Conservation (phyloP, 805 yeast genomes). For the Lipomyces starkeyi region DNA sequence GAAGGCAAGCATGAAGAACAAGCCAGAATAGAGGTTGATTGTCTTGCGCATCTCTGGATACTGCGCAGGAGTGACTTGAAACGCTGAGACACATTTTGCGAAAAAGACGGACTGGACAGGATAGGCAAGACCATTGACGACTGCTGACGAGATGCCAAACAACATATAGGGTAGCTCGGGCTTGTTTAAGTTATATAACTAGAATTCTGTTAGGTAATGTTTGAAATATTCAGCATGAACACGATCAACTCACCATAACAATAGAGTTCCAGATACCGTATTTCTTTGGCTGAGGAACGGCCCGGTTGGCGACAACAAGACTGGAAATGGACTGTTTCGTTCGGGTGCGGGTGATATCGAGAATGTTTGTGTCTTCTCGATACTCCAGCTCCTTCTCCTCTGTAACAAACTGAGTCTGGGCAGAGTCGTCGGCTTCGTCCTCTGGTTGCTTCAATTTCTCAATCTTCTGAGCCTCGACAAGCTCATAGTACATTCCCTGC, state of each 20-base stretch:
- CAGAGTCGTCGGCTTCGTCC: background rate
- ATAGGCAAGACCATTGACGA: constrained; percentile 35
- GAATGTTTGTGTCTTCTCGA: constrained; percentile 28
- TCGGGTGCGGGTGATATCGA: constrained; percentile 27
- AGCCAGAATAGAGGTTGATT: constrained; percentile 48
- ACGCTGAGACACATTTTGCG: constrained; percentile 30
- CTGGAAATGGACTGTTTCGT: constrained; percentile 30
- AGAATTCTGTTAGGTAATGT: no score
- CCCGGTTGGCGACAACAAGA: constrained; percentile 8
- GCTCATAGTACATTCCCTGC: constrained; percentile 43
- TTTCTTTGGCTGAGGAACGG: background rate
- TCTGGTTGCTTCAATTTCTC: constrained; percentile 18
- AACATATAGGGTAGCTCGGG: constrained; percentile 21
- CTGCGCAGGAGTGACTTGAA: constrained; percentile 42
- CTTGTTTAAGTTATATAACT: constrained; percentile 11
- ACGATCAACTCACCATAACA: constrained; percentile 4
- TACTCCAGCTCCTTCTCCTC: constrained; percentile 16
- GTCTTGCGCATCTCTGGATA: constrained; percentile 46
- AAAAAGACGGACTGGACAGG: constrained; percentile 32
- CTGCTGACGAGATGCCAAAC: constrained; percentile 15
- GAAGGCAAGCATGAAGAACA: constrained; percentile 49
- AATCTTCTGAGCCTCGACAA: constrained; percentile 49
- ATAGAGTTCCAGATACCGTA: constrained; percentile 10
- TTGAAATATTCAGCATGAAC: no score
- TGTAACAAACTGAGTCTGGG: background rate